Percentiles rank a stretch among this genome's conserved stretches.
Evolutionary conservation across 495 filamentous ascomycete species (phyloP).

Genomic region (Aspergillus nidulans): DNA sequence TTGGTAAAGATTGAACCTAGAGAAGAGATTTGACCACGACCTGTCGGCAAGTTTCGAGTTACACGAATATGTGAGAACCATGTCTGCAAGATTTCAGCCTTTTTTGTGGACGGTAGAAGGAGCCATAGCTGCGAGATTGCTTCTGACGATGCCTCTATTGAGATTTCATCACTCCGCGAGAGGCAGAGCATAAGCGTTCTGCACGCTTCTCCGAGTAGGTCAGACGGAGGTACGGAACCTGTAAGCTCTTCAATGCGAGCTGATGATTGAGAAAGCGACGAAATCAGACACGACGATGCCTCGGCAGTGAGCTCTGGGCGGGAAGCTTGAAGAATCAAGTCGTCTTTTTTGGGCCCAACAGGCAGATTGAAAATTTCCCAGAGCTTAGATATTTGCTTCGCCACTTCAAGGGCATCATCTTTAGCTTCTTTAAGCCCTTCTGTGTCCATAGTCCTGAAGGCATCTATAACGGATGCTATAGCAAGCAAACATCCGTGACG

Average conservation of each 20-base stretch:
- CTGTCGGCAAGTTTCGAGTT: constrained; percentile 37
- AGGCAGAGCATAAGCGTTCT: constrained; percentile 41
- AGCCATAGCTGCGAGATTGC: constrained; percentile 41
- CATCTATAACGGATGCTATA: constrained; percentile 44
- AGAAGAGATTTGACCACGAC: constrained; percentile 42
- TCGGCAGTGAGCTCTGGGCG: constrained; percentile 68
- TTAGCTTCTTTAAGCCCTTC: neutral
- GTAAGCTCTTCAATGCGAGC: neutral
- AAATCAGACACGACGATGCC: constrained; percentile 54
- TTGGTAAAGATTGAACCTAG: constrained; percentile 38
- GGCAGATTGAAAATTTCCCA: constrained; percentile 41
- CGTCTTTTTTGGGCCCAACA: constrained; percentile 35
- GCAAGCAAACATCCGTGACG: constrained; percentile 65
- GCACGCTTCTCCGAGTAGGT: constrained; percentile 34
- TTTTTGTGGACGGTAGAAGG: constrained; percentile 29
- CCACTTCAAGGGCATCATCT: constrained; percentile 20
- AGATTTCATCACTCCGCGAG: constrained; percentile 42
- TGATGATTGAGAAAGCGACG: constrained; percentile 28
- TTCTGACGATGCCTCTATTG: constrained; percentile 43
- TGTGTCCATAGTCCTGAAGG: constrained; percentile 22
- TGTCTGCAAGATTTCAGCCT: constrained; percentile 28
- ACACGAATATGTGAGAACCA: constrained; percentile 37
- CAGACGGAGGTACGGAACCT: constrained; percentile 12
- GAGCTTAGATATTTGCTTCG: constrained; percentile 22
- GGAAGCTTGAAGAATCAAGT: constrained; percentile 46